Evolutionary conservation across 495 filamentous ascomycete species (phyloP), one percentile per base, ranked within the genome.

Genomic region (Lasiosphaeria miniovina): DNA sequence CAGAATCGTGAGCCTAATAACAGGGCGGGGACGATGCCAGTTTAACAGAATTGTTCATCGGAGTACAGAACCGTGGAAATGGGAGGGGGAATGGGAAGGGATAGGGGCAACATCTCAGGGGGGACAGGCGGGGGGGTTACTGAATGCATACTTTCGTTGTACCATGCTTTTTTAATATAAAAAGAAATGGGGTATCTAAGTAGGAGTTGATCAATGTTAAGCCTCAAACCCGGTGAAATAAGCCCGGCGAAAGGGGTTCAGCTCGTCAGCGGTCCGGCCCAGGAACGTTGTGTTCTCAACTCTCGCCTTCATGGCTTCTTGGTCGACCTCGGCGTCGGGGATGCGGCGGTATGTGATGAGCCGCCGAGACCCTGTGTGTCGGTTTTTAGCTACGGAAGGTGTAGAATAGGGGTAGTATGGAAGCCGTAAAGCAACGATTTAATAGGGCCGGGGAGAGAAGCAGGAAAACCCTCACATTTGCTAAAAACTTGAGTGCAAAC

Each of bases 401-500:
- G 2, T 0, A 12, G 52, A 40, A 40, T 3, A 12, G 40, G 15
- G 32, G 7, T 11, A 14, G 0, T 45, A 14, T n/a, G n/a, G n/a
- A 43, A 36, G 1, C 12, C 8, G 38, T 3, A 41, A n/a, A 46
- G 43, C 12, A 2, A 5, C 8, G 12, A 46, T 24, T 24, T 2
- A 0, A 24, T 24, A 7, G 6, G 43, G 43, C 8, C 6, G 43
- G 4, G 8, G 6, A n/a, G 12, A 9, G 35, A 46, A 49, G 40
- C 7, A 34, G 40, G 33, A 40, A 11, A 43, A 64, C 66, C 63
- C 24, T 24, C 66, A 92, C 93, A 99, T 71, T 89, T 93, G 64
- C 88, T 89, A 62, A 99, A 99, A 4, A 80, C 69, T 70, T 98
- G 94, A 40, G 88, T 86, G 65, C 90, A 95, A 35, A 93, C 84